These are phyloP conservation scores for Amanita muscaria DNA, from an alignment of 768 basidiomycete species.

Conservation along the genomic window DNA sequence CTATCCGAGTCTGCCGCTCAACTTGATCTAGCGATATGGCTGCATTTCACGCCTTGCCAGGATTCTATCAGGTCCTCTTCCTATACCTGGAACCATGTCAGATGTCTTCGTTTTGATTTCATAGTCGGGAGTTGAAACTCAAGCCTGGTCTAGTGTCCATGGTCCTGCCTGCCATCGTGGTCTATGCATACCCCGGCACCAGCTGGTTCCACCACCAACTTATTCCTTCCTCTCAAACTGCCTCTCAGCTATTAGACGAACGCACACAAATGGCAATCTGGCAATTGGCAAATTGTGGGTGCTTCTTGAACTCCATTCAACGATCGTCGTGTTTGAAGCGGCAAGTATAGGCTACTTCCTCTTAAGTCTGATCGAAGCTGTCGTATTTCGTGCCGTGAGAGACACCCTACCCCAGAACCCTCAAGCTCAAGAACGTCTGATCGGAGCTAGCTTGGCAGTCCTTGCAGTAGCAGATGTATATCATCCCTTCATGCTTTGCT, in stretches of 20 bases:
- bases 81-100: constrained; percentile 51
- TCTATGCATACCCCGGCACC: constrained; percentile 43
- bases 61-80: constrained; percentile 48
- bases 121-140: background rate
- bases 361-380: constrained; percentile 52
- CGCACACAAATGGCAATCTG: constrained; percentile 47
- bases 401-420: constrained; percentile 50
- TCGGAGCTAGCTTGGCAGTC: constrained; percentile 53
- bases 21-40: no score
- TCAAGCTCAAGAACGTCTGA: constrained; percentile 56
- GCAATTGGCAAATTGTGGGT: constrained; percentile 53
- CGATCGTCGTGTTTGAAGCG: background rate
- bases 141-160: constrained; percentile 34
- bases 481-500: constrained; percentile 2
- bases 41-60: constrained; percentile 45
- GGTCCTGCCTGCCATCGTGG: constrained; percentile 38
- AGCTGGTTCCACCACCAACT: constrained; percentile 54
- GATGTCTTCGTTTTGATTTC: constrained; percentile 1
- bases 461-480: constrained; percentile 64
- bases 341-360: constrained; percentile 47
- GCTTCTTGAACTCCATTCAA: background rate
- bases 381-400: constrained; percentile 60
- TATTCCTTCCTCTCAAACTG: constrained; percentile 28
- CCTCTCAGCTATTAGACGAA: constrained; percentile 25
- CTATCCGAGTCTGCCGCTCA: no score